Evolutionary conservation across 2,329 filamentous ascomycete genomes (phyloP), one percentile per base, ranked within the genome.

Genomic region (Aureobasidium sp.): DNA sequence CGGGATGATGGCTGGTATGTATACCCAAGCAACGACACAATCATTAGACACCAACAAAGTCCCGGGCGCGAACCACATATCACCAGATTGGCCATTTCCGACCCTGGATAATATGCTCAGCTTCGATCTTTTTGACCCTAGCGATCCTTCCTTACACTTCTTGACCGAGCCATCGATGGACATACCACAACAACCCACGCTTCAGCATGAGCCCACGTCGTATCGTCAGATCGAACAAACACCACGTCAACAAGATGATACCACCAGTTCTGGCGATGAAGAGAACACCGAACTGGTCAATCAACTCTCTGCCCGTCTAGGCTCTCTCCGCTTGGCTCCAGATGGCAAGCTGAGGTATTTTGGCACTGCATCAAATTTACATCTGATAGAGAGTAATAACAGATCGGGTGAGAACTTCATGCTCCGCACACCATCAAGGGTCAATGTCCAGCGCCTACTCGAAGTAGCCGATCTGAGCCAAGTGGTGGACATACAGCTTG

Each of bases 331-430:
- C 56, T 71, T 79, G 27, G 71, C 74, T 0, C 72, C 73, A 2
- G 77, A 77, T 64, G 77, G 77, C 0, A 74, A 77, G 63, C 66
- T 78, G 17, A 73, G 76, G 14, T 79, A 76, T 61, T 79, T 76
- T 49, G 77, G 77, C 12, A 72, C 77, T 2, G 77, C 77, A 0
- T 78, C 77, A 5, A 78, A 79, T 42, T 69, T 78, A 17, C 77
- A 76, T 52, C 61, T 78, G 27, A 69, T 78, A 1, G 74, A 77
- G 63, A 72, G 74, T 34, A 29, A 55, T 0, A 56, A 2, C 15
- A 62, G 20, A 17, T 45, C 48, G 2, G 20, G 72, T 72, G 12
- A 72, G 71, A 29, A 69, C 71, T 51, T 70, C 71, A 57, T 67
- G 72, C 22, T 70, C 71, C 44, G 69, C 70, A 42, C 70, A 72